phyloP scores from a whole-genome alignment of 179 eudicot genomes.

The Vitellaria paradoxa region DNA sequence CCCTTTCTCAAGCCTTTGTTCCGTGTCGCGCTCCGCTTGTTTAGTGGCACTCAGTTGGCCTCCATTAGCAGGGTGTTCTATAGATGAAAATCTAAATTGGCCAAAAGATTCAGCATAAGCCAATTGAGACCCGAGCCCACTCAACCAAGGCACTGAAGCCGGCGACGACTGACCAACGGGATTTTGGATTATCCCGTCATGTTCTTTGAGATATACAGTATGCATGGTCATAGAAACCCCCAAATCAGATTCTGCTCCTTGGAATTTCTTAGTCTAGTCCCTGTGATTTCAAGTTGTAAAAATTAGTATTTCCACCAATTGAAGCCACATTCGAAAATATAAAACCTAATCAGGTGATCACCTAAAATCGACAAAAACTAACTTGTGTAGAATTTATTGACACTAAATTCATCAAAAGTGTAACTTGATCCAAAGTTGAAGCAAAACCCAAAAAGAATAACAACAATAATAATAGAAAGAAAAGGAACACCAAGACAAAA shows the following conservation, averaged over 20 bases:
- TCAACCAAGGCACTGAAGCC: constrained; percentile 36
- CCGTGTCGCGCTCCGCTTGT: constrained; percentile 4
- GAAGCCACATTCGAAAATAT: constrained; percentile 3
- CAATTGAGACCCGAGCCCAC: constrained; percentile 34
- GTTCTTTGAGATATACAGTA: constrained; percentile 28
- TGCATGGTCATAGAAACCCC: constrained; percentile 29
- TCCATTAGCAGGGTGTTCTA: constrained; percentile 20
- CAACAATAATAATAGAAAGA: not conserved
- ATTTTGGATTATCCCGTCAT: constrained; percentile 27
- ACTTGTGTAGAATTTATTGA: not conserved
- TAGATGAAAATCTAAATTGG: constrained; percentile 22
- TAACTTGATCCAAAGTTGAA: not conserved
- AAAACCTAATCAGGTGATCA: not conserved
- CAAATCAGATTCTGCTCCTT: constrained; percentile 6
- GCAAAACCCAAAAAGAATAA: not conserved
- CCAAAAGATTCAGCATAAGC: constrained; percentile 19
- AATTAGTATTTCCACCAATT: not conserved
- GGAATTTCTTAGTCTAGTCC: constrained; percentile 5
- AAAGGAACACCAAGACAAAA: not conserved
- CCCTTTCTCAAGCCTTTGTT: constrained; percentile 26
- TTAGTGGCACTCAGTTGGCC: constrained; percentile 20
- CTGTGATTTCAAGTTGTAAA: constrained; percentile 15
- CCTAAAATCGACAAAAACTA: not conserved
- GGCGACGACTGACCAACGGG: constrained; percentile 17
- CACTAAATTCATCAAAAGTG: not conserved